Evolutionary conservation across 768 basidiomycete genomes (phyloP).

Genomic region (Lactarius evosmus): DNA sequence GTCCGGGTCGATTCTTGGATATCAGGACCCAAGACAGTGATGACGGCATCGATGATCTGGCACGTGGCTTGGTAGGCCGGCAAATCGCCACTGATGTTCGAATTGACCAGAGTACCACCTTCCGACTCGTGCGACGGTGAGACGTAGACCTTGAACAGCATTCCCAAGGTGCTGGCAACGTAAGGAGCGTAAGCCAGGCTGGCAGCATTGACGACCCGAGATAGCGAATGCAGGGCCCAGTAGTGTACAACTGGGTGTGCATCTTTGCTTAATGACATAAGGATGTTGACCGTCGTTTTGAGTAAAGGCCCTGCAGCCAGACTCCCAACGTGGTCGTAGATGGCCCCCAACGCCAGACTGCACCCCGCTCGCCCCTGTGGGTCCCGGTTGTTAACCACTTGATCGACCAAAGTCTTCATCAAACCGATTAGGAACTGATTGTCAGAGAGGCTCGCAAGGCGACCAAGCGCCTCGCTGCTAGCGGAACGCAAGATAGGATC

Average conservation of each 20-base stretch:
- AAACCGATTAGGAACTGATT: conserved; percentile 81
- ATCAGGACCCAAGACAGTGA: conserved; percentile 92
- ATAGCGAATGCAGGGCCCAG: conserved; percentile 83
- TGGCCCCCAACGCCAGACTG: conserved; percentile 86
- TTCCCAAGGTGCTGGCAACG: conserved; percentile 82
- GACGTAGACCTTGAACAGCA: conserved; percentile 87
- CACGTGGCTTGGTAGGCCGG: conserved; percentile 92
- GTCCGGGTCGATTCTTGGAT: conserved; percentile 84
- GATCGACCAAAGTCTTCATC: conserved; percentile 87
- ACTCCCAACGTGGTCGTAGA: conserved; percentile 89
- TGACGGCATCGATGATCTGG: conserved; percentile 88
- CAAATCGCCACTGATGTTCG: conserved; percentile 85
- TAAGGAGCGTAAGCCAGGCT: conserved; percentile 89
- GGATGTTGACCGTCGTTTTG: conserved; percentile 92
- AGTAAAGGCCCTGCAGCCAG: conserved; percentile 92
- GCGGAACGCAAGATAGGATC: conserved; percentile 73
- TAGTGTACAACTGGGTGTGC: conserved; percentile 96
- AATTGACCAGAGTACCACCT: conserved; percentile 77
- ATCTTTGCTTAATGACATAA: conserved; percentile 93
- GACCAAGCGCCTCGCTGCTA: conserved; percentile 86
- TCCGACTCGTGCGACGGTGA: conserved; percentile 90
- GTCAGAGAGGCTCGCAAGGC: conserved; percentile 77
- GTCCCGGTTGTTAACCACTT: conserved; percentile 92
- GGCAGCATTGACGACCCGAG: conserved; percentile 85
- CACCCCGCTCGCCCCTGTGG: conserved; percentile 92